Base-by-base conservation (phyloP, 495 filamentous ascomycete genomes). In the Chlorociboria aeruginascens region DNA sequence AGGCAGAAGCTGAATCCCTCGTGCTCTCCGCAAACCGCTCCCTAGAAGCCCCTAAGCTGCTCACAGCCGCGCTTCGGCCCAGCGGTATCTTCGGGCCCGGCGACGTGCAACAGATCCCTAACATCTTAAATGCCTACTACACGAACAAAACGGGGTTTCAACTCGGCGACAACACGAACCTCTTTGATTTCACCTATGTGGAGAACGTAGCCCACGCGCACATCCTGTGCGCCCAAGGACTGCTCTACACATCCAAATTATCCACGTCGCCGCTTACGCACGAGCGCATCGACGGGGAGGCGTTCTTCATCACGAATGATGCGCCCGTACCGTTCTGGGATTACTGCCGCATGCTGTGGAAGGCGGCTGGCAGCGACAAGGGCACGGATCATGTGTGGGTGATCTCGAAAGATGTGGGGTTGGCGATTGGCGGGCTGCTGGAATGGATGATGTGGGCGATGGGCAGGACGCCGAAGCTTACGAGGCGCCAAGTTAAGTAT, bases 291-390 rank as follows among this genome's bases (percentile, higher is more conserved):
- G 92, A 96, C 60, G 92, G 92, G 34, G 89, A 97, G 63, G 83
- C 84, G 17, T 98, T 97, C 76, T 77, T 95, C 63, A 82, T 98
- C 64, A 97, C 92, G 50, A 97, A 98, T 63, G 89, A 85, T 59
- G 70, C 74, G 45, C 92, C 92, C 0, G 71, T 94, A 17, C 95
- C 94, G 61, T 98, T 98, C 72, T 98, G 90, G 90, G 93, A 98
- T 61, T 83, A 90, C 57, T 74, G 80, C 32, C 81, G 86, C 34
- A 72, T 77, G 34, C 74, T 90, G 30, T 97, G 89, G 88, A 74
- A 70, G 6, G 69, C 79, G n/a, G 79, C 77, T 10, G 79, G 80
- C 33, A 74, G 73, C n/a, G 63, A 71, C 32, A 68, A 76, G 36
- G 75, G 82, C 40, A 74, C 79, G n/a, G 60, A 78, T 25, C 62